Conservation (phyloP, 1,284 basidiomycete species). For the Takashimella koratensis region DNA sequence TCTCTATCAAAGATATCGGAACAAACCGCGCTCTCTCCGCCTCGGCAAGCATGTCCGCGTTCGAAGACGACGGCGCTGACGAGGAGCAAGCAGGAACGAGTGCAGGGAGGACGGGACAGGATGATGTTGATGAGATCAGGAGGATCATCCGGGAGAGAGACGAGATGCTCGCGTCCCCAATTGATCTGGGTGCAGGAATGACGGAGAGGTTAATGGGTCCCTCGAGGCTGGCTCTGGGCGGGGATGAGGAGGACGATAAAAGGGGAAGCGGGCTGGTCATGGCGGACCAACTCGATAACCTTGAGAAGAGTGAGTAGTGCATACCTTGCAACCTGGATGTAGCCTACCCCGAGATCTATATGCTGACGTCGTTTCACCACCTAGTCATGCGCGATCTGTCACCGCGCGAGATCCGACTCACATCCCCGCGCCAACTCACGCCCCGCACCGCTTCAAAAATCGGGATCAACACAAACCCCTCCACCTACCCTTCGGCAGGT, state of each 20-base stretch:
- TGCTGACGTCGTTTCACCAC: not conserved
- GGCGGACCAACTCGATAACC: constrained; percentile 44
- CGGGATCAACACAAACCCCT: not conserved
- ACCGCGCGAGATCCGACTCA: constrained; percentile 42
- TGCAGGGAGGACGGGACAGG: not conserved
- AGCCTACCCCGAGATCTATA: too few relatives aligned
- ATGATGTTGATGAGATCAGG: constrained; percentile 15
- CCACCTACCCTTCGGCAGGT: not conserved
- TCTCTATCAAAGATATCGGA: constrained; percentile 13
- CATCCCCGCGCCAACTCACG: constrained; percentile 14
- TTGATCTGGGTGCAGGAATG: constrained; percentile 1
- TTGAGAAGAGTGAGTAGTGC: constrained; percentile 39
- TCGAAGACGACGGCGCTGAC: not conserved
- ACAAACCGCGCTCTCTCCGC: constrained; percentile 13
- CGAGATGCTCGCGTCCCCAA: not conserved
- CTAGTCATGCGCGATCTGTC: constrained; percentile 45
- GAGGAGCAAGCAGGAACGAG: not conserved
- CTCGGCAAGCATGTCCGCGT: constrained; percentile 9
- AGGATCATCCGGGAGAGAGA: constrained; percentile 7
- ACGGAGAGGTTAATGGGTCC: not conserved
- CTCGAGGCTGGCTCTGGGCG: not conserved
- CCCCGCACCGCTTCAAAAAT: not conserved
- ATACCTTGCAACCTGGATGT: too few relatives aligned
- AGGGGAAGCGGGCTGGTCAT: constrained; percentile 46
- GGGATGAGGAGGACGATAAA: constrained; percentile 27